Base-by-base conservation (phyloP, 176 grass and related monocot species). In the Bothriochloa decipiens region DNA sequence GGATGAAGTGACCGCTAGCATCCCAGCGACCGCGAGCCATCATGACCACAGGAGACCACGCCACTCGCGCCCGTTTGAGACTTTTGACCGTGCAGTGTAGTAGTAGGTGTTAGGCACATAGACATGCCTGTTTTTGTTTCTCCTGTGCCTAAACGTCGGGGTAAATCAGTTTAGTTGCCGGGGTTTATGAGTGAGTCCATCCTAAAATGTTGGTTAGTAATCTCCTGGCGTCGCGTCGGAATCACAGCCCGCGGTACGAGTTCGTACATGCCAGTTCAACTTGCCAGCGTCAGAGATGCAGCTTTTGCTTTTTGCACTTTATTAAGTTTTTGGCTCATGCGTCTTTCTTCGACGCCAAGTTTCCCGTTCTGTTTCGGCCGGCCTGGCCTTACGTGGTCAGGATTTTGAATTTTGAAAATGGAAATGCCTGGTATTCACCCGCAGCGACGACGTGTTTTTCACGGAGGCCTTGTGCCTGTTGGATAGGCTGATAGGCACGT, bases 31-130 rank as follows among this genome's bases (percentile, higher is more conserved):
- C 29, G 29, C 29, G 52, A 74, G 22, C 42, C 27, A 86, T 91
- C 72, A 75, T 78, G 88, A 37, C 66, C 35, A 78, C 6, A 4
- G 83, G 79, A 55, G 87, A 81, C 87, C 64, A 60, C 11, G 49
- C 69, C 64, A 68, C 43, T 11, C 46, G 62, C 18, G 55, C 77
- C 63, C 64, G 41, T 70, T 70, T 70, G 36, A 70, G 68, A 42
- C 63, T 58, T 82, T 89, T 82, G 65, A 86, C 83, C 42, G 15
- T 70, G 18, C 11, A 40, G 17, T 9, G 65, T 65, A 28, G 1
- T 2, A 35, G 50, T 6, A 53, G 22, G 58, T 22, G 53, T 57
- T 22, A 55, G 53, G 53, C 53, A 20, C 6, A 9, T 55, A 52
- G 47, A 50, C 15, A 62, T 46, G 55, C 75, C 17, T 63, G 3